Percentiles rank a stretch among this genome's conserved stretches.
These are phyloP conservation scores for Phytophthora sansomeana DNA, from an alignment of 352 stramenopile species.

Conservation along the genomic window DNA sequence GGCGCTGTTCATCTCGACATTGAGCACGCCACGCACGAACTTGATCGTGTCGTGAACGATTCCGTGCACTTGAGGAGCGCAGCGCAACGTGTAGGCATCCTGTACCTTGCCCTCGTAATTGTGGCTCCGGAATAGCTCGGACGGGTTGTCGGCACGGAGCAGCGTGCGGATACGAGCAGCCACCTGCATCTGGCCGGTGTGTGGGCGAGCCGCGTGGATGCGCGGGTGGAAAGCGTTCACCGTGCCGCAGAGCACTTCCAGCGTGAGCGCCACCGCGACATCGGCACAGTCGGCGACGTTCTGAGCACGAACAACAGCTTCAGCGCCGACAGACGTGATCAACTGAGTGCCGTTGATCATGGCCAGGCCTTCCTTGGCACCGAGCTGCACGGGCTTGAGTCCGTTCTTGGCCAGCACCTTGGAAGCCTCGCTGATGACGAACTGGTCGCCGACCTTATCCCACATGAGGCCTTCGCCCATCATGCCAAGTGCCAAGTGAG, in stretches of 20 bases:
- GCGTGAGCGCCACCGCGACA: slow-evolving; percentile 77
- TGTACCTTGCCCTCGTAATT: slow-evolving; percentile 91
- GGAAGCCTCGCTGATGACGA: slow-evolving; percentile 64
- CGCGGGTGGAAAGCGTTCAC: slow-evolving; percentile 90
- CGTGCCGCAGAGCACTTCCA: slow-evolving; percentile 90
- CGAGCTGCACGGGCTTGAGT: slow-evolving; percentile 78
- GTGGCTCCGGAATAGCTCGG: slow-evolving; percentile 89
- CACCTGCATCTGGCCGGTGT: slow-evolving; percentile 82
- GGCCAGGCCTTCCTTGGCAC: slow-evolving; percentile 90
- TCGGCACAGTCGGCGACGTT: slow-evolving; percentile 84
- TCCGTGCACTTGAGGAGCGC: slow-evolving; percentile 90
- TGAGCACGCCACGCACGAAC: slow-evolving; percentile 87
- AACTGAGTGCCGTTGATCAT: slow-evolving; percentile 94
- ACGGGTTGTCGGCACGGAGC: slow-evolving; percentile 78
- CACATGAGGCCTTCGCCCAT: slow-evolving; percentile 92
- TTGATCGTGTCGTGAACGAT: slow-evolving; percentile 89
- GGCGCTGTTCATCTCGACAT: slow-evolving; percentile 92
- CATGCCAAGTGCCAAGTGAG: slow-evolving; percentile 89
- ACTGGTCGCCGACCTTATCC: slow-evolving; percentile 68
- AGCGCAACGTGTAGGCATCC: slow-evolving; percentile 91
- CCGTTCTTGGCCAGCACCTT: slow-evolving; percentile 78
- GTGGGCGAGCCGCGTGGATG: slow-evolving; percentile 87
- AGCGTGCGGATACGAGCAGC: slow-evolving; percentile 83
- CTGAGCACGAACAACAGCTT: slow-evolving; percentile 80
- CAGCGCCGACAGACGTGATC: slow-evolving; percentile 87